These are phyloP conservation scores for Fraxinus paxiana DNA, from an alignment of 305 asterid genomes.

Conservation along the genomic window DNA sequence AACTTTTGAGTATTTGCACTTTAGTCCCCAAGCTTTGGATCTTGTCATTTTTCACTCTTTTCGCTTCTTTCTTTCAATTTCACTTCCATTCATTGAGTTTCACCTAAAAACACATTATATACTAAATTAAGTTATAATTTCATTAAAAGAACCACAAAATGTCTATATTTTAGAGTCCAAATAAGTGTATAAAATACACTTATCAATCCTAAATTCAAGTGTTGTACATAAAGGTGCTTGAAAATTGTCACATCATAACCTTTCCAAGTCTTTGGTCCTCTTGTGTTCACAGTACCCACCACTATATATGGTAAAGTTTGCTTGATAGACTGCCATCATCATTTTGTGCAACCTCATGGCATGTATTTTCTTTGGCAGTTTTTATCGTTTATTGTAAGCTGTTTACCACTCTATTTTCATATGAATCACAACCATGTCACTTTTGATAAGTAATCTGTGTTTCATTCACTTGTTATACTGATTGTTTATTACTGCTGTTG, in stretches of 20 bases:
- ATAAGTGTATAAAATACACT: too few species aligned
- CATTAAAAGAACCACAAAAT: too few species aligned
- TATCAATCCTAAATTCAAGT: not conserved
- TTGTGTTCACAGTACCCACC: not conserved
- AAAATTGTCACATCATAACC: not conserved
- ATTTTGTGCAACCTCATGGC: not conserved
- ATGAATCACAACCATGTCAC: slow-evolving; percentile 1
- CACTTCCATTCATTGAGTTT: too few species aligned
- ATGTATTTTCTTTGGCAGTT: not conserved
- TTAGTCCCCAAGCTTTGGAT: too few species aligned
- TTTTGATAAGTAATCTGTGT: slow-evolving; percentile 1
- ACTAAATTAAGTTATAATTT: too few species aligned
- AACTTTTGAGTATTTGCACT: too few species aligned
- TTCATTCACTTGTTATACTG: not conserved
- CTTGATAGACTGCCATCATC: not conserved
- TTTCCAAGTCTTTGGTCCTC: not conserved
- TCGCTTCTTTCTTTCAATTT: too few species aligned
- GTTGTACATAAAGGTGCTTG: not conserved
- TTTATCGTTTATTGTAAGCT: slow-evolving; percentile 4
- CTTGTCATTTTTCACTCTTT: too few species aligned
- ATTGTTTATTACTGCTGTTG: not conserved
- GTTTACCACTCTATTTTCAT: not conserved
- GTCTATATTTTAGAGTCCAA: too few species aligned
- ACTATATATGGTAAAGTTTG: not conserved
- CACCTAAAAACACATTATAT: too few species aligned